Evolutionary conservation across 1,284 basidiomycete species (phyloP).

Genomic region (Laetiporus sulphureus): DNA sequence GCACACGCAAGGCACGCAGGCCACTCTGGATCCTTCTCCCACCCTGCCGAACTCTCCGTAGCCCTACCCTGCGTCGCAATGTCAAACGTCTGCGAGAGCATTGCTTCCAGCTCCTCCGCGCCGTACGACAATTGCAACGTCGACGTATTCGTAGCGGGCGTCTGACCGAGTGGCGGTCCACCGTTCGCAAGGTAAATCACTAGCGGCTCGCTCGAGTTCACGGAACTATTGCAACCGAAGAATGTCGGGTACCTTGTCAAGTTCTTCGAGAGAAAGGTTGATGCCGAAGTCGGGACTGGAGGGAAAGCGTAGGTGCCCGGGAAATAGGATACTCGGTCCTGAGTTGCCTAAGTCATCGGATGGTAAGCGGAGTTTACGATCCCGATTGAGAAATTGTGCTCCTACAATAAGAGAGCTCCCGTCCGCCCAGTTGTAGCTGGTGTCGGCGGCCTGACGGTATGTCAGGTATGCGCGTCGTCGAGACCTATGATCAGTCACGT

Average conservation of each 20-base stretch:
- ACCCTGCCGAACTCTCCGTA: conserved; percentile 1
- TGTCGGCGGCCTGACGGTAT: conserved; percentile 20
- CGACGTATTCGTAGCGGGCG: conserved; percentile 35
- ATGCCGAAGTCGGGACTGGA: conserved; percentile 25
- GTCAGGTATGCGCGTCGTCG: background rate
- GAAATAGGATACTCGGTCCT: conserved; percentile 31
- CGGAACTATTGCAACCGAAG: conserved; percentile 34
- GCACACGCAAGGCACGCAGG: conserved; percentile 39
- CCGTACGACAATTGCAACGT: conserved; percentile 27
- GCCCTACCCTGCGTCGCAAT: conserved; percentile 34
- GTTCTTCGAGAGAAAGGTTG: conserved; percentile 26
- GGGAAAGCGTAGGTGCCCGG: conserved; percentile 37
- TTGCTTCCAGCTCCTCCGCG: conserved; percentile 26
- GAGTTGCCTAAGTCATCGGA: conserved; percentile 24
- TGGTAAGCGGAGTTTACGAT: background rate
- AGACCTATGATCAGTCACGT: conserved; percentile 8
- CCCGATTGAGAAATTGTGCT: background rate
- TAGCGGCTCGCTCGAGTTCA: conserved; percentile 19
- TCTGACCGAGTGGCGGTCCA: conserved; percentile 32
- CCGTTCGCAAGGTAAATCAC: conserved; percentile 32
- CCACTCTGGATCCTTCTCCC: conserved; percentile 31
- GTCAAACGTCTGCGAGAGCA: conserved; percentile 35
- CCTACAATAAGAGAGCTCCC: conserved; percentile 37
- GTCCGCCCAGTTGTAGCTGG: conserved; percentile 27
- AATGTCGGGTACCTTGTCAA: conserved; percentile 33